These are phyloP conservation scores for Wickerhamomyces sp. DNA, from an alignment of 1,139 yeast genomes.

Conservation along the genomic window DNA sequence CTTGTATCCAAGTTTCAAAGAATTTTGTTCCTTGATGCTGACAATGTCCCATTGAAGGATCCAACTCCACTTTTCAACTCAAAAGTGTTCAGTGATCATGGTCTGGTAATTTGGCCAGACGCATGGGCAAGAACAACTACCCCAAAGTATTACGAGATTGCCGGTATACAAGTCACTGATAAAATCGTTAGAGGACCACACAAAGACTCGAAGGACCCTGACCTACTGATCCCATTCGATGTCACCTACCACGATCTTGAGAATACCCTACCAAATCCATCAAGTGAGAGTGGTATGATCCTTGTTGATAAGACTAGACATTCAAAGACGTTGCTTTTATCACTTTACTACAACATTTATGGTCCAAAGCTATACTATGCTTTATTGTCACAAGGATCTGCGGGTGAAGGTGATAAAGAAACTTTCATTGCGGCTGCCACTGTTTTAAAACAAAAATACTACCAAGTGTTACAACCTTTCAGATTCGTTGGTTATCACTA, in stretches of 20 bases:
- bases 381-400: conserved; percentile 58
- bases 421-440: conserved; percentile 63
- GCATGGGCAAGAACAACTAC: conserved; percentile 62
- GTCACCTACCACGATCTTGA: conserved; percentile 47
- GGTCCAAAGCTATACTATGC: conserved; percentile 61
- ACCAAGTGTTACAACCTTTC: conserved; percentile 47
- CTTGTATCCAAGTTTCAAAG: conserved; percentile 54
- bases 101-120: conserved; percentile 63
- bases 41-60: conserved; percentile 53
- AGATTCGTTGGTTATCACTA: conserved; percentile 50
- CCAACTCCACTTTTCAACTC: conserved; percentile 45
- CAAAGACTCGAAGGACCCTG: conserved; percentile 19
- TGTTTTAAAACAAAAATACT: conserved; percentile 43
- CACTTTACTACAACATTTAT: conserved; percentile 53
- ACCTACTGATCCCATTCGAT: conserved; percentile 11
- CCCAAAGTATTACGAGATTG: conserved; percentile 54
- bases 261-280: conserved; percentile 56
- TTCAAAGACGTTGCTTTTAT: conserved; percentile 42
- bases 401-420: conserved; percentile 72
- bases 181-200: conserved; percentile 24
- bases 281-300: conserved; percentile 62
- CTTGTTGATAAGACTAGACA: conserved; percentile 50
- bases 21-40: conserved; percentile 61
- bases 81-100: conserved; percentile 27
- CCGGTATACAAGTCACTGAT: conserved; percentile 34